phyloP scores from a whole-genome alignment of 208 protist genomes.

The Trypanosoma scelopori region DNA sequence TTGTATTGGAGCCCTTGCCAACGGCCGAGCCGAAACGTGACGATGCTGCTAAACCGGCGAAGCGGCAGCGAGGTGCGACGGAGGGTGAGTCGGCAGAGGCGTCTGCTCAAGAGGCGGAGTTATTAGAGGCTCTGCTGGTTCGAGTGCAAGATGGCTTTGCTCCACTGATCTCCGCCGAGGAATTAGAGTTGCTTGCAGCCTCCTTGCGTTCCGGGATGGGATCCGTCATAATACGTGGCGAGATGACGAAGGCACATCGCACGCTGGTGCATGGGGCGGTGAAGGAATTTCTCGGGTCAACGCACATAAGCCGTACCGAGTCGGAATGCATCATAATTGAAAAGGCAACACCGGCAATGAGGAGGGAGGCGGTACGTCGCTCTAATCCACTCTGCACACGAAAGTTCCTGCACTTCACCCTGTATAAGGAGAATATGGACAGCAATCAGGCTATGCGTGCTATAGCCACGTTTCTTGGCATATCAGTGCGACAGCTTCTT shows the following conservation, averaged over 20 bases:
- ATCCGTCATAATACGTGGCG: conserved; percentile 32
- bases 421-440: conserved; percentile 96
- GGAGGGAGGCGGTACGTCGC: conserved; percentile 61
- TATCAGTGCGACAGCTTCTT: conserved; percentile 68
- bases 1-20: conserved; percentile 46
- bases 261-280: conserved; percentile 62
- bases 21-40: not conserved
- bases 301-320: conserved; percentile 72
- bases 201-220: conserved; percentile 29
- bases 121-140: not conserved
- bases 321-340: conserved; percentile 50
- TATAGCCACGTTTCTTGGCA: conserved; percentile 59
- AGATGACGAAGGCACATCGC: conserved; percentile 59
- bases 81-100: not conserved
- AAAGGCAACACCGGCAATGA: conserved; percentile 57
- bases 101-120: not conserved
- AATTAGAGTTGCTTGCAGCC: conserved; percentile 43
- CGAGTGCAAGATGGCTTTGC: conserved; percentile 22
- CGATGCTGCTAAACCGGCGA: not conserved
- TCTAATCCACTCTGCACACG: conserved; percentile 38
- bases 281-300: conserved; percentile 45
- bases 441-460: conserved; percentile 71
- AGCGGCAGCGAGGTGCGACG: conserved; percentile 11
- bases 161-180: conserved; percentile 37
- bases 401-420: conserved; percentile 87